These are phyloP conservation scores for Plectosphaerella sp. DNA, from an alignment of 2,329 filamentous ascomycete genomes.

Conservation along the genomic window DNA sequence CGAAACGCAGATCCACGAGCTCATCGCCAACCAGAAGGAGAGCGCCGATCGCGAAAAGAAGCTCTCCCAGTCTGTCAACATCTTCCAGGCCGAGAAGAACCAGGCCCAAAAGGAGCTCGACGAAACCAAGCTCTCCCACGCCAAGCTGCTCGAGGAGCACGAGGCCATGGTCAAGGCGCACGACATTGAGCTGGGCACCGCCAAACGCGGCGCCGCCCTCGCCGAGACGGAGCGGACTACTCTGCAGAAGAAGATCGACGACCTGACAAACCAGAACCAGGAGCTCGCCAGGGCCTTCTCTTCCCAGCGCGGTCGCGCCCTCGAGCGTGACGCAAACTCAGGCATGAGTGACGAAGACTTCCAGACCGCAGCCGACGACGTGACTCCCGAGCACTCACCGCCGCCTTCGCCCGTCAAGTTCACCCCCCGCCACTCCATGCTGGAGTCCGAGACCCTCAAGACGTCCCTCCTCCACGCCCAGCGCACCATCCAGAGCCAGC, in stretches of 20 bases:
- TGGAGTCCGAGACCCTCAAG: slow-evolving; percentile 95
- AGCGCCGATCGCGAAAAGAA: slow-evolving; percentile 79
- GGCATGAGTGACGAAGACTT: slow-evolving; percentile 59
- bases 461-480: slow-evolving; percentile 93
- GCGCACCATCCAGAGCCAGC: slow-evolving; percentile 91
- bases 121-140: slow-evolving; percentile 75
- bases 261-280: slow-evolving; percentile 82
- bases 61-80: slow-evolving; percentile 66
- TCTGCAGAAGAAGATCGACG: slow-evolving; percentile 81
- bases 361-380: slow-evolving; percentile 61
- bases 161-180: slow-evolving; percentile 72
- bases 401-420: slow-evolving; percentile 87
- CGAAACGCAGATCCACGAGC: slow-evolving; percentile 86
- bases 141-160: slow-evolving; percentile 79
- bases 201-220: slow-evolving; percentile 74
- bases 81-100: slow-evolving; percentile 70
- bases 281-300: slow-evolving; percentile 84
- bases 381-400: slow-evolving; percentile 84
- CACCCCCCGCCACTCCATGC: slow-evolving; percentile 81
- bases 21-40: slow-evolving; percentile 69
- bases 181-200: slow-evolving; percentile 80
- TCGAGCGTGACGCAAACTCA: slow-evolving; percentile 59
- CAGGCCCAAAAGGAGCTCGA: slow-evolving; percentile 81
- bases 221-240: slow-evolving; percentile 74
- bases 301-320: slow-evolving; percentile 61